Conservation (phyloP, 1,284 basidiomycete species). For the Meira miltonrushii region DNA sequence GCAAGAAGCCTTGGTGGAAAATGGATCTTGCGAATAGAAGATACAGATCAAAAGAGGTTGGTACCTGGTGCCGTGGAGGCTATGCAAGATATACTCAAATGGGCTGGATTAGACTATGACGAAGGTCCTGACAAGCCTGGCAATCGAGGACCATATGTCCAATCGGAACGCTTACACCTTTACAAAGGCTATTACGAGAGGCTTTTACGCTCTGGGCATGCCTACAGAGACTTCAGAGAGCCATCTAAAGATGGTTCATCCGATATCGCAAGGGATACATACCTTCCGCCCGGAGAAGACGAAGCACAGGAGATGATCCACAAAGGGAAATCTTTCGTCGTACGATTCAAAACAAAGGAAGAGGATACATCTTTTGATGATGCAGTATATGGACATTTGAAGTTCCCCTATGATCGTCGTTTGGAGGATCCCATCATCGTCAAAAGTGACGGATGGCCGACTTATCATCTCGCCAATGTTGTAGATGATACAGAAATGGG, state of each 20-base stretch:
- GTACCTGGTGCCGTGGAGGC: constrained; percentile 79
- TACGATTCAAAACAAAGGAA: constrained; percentile 56
- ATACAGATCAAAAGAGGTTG: constrained; percentile 68
- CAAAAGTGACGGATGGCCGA: constrained; percentile 88
- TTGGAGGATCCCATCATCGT: constrained; percentile 82
- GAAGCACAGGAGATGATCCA: constrained; percentile 70
- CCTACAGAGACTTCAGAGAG: constrained; percentile 89
- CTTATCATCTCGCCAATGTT: constrained; percentile 92
- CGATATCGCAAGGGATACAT: constrained; percentile 68
- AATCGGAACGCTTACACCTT: constrained; percentile 82
- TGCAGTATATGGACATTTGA: constrained; percentile 69
- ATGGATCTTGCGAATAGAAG: constrained; percentile 88
- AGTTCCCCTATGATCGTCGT: constrained; percentile 57
- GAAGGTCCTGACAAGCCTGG: constrained; percentile 66
- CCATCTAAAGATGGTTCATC: constrained; percentile 58
- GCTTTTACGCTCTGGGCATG: constrained; percentile 76
- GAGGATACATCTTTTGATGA: constrained; percentile 54
- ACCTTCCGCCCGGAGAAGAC: constrained; percentile 68
- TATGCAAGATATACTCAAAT: constrained; percentile 70
- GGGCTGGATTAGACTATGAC: constrained; percentile 91
- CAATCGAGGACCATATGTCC: constrained; percentile 35
- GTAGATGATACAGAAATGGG: constrained; percentile 95
- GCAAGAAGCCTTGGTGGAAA: constrained; percentile 74
- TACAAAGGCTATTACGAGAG: constrained; percentile 70
- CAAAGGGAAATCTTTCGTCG: constrained; percentile 70